A percentile compares a stretch with the other conserved stretches of the same genome.
Conservation (phyloP, 2,329 filamentous ascomycete genomes). For the Salinomyces thailandicus region DNA sequence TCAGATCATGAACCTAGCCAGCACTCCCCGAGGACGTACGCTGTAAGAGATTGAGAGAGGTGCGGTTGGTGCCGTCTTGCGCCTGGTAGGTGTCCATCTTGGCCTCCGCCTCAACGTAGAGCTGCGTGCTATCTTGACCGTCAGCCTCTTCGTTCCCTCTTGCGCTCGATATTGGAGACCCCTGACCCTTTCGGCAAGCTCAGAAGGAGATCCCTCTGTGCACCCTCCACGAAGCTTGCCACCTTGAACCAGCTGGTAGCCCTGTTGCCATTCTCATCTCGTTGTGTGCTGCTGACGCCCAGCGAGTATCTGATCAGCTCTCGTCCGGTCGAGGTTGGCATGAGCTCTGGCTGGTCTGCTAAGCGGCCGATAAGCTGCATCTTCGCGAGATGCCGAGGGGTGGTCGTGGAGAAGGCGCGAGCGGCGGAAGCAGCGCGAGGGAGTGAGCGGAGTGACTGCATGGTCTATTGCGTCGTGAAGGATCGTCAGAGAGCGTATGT, state of each 20-base stretch:
- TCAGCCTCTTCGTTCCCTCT: slow-evolving; percentile 1
- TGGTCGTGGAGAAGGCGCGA: slow-evolving; percentile 67
- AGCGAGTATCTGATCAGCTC: slow-evolving; percentile 71
- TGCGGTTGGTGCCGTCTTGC: slow-evolving; percentile 56
- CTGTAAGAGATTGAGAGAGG: slow-evolving; percentile 61
- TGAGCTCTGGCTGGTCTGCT: slow-evolving; percentile 65
- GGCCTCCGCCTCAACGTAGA: slow-evolving; percentile 78
- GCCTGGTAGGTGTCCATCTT: slow-evolving; percentile 57
- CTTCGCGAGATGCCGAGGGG: slow-evolving; percentile 55
- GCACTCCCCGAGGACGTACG: slow-evolving; percentile 48
- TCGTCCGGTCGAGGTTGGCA: slow-evolving; percentile 56
- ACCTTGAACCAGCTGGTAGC: slow-evolving; percentile 80
- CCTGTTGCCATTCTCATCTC: slow-evolving; percentile 55
- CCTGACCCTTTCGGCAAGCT: slow-evolving; percentile 77
- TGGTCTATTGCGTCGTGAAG: slow-evolving; percentile 7
- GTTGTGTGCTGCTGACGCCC: slow-evolving; percentile 55
- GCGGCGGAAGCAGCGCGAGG: slow-evolving; percentile 35
- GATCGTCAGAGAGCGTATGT: background rate
- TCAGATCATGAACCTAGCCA: background rate
- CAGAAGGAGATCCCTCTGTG: slow-evolving; percentile 60
- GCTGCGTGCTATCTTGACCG: slow-evolving; percentile 49
- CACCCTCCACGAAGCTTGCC: slow-evolving; percentile 61
- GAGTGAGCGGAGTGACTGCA: slow-evolving; percentile 43
- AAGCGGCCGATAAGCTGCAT: slow-evolving; percentile 84
- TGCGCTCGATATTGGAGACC: background rate